A percentile compares a stretch with the other conserved stretches of the same genome.
These are phyloP conservation scores for Corinectria fuckeliana DNA, from an alignment of 2,329 filamentous ascomycete genomes.

Conservation along the genomic window DNA sequence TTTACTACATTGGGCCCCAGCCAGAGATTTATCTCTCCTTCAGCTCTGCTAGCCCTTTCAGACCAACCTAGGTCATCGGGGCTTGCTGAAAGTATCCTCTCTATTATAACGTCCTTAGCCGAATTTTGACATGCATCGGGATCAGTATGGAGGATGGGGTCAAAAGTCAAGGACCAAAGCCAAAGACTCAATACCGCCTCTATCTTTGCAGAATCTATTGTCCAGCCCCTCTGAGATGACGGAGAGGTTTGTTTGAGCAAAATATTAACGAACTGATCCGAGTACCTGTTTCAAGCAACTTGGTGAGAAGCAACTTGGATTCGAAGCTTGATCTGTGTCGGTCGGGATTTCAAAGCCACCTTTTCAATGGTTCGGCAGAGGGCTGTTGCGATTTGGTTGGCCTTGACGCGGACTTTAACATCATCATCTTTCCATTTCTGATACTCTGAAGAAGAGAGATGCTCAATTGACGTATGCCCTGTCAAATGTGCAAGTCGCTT, in stretches of 20 bases:
- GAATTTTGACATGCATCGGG: background rate
- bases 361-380: conserved; percentile 11
- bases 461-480: background rate
- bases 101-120: background rate
- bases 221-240: conserved; percentile 12
- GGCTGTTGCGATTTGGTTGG: conserved; percentile 7
- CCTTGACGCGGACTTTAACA: conserved; percentile 16
- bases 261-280: background rate
- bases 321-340: background rate
- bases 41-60: background rate
- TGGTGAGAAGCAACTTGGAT: background rate
- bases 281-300: background rate
- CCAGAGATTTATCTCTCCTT: conserved; percentile 25
- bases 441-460: background rate
- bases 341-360: background rate
- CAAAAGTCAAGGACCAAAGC: conserved; percentile 21
- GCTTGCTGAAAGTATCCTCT: conserved; percentile 14
- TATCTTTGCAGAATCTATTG: conserved; percentile 20
- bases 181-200: conserved; percentile 29
- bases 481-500: conserved; percentile 19
- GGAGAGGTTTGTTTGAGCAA: background rate
- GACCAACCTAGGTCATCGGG: background rate
- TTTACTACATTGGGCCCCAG: conserved; percentile 3
- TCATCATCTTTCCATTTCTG: conserved; percentile 20
- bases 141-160: background rate